These are phyloP conservation scores for Bacidia rubella DNA, from an alignment of 495 filamentous ascomycete species.

Conservation along the genomic window DNA sequence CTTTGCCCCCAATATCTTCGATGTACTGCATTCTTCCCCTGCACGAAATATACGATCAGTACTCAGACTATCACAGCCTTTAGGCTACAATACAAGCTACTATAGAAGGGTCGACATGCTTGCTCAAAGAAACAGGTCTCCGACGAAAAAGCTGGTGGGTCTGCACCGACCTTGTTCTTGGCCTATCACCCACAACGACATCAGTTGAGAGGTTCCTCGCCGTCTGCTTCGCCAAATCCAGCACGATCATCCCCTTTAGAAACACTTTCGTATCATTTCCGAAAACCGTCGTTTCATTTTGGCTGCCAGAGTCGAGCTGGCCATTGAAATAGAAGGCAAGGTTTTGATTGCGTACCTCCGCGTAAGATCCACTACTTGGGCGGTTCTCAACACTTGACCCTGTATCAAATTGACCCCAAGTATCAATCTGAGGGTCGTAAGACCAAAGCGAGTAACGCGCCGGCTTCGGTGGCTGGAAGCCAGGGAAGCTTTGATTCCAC, in stretches of 20 bases:
- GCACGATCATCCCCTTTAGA: constrained; percentile 27
- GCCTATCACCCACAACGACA: constrained; percentile 16
- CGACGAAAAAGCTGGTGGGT: no score
- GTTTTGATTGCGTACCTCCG: constrained; percentile 25
- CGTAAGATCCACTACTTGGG: constrained; percentile 25
- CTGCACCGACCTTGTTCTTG: constrained; percentile 15
- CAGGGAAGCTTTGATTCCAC: constrained; percentile 24
- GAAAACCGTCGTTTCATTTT: constrained; percentile 10
- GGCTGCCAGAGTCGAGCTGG: constrained; percentile 24
- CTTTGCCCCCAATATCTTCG: constrained; percentile 21
- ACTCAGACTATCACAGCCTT: not conserved
- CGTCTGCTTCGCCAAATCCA: constrained; percentile 23
- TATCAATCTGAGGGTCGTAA: constrained; percentile 12
- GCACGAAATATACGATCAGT: not conserved
- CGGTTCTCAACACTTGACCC: constrained; percentile 17
- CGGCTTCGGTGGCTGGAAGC: constrained; percentile 18
- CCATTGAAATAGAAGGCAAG: constrained; percentile 33
- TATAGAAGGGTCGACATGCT: no score
- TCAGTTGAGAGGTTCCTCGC: constrained; percentile 26
- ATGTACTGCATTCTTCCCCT: constrained; percentile 25
- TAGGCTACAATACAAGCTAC: not conserved
- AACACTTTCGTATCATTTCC: constrained; percentile 12
- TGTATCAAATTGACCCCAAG: constrained; percentile 29
- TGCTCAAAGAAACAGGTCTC: no score
- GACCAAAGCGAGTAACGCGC: constrained; percentile 21